Percentiles rank a stretch among this genome's conserved stretches.
Conservation (phyloP, 108 stramenopile species). For the Cyclotella atomus region DNA sequence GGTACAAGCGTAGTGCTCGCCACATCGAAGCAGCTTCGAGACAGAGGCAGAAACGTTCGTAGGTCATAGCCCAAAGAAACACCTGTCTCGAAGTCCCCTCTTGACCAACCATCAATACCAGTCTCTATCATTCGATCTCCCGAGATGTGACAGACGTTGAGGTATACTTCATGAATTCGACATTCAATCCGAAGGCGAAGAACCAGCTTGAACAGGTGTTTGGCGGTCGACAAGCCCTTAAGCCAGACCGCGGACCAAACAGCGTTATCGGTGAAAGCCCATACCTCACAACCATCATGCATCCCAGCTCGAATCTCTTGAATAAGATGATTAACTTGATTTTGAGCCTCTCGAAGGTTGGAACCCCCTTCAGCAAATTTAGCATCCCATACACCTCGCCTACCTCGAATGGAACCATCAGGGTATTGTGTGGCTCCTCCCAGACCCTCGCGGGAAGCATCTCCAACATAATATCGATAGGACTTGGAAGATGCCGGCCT, state of each 20-base stretch:
- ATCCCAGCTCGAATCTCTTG: neutral
- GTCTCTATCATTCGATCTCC: conserved; percentile 32
- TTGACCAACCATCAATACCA: conserved; percentile 21
- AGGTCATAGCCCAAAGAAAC: conserved; percentile 13
- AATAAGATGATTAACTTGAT: conserved; percentile 1
- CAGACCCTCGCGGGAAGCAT: conserved; percentile 1
- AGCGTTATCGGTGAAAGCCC: conserved; percentile 7
- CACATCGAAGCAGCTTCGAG: neutral
- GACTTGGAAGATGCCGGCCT: too few relatives aligned
- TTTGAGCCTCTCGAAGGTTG: conserved; percentile 3
- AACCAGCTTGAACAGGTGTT: neutral
- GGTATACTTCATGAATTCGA: conserved; percentile 5
- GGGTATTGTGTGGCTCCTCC: neutral
- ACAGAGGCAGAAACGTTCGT: neutral
- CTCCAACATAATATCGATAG: neutral
- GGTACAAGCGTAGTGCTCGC: neutral
- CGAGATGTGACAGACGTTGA: conserved; percentile 20
- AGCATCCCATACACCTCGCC: conserved; percentile 16
- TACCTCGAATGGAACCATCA: neutral
- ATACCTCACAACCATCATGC: conserved; percentile 18
- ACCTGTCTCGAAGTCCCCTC: conserved; percentile 21
- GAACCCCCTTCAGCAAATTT: too few relatives aligned
- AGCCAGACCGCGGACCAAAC: conserved; percentile 3
- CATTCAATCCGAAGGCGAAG: neutral
- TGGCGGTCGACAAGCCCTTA: conserved; percentile 13